Evolutionary conservation across 108 stramenopile genomes (phyloP), one percentile per base, ranked within the genome.

Genomic region (Discostella pseudostelligera): DNA sequence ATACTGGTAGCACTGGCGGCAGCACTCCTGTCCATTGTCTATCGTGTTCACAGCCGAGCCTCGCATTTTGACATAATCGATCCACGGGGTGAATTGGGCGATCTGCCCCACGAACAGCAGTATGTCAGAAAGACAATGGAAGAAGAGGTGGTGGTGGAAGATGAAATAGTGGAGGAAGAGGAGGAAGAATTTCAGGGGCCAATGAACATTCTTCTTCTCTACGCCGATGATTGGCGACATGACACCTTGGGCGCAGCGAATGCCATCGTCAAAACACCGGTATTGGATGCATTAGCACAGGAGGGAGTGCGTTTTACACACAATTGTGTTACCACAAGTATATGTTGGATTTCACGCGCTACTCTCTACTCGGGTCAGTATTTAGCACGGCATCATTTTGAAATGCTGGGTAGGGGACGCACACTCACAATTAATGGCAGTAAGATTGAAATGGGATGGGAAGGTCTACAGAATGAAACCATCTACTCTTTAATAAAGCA

Each of bases 311-410:
- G 79, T 17, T 88, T 88, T 43, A 81, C 83, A 10, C 56, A 83
- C 39, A 85, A 86, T 66, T 76, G 69, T 40, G 87, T 86, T n/a
- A 88, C 87, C 0, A 82, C 87, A 1, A 70, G 75, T 43, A 82
- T 88, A 25, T 88, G 87, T 50, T 86, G 84, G 87, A 53, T 84
- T 37, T 78, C 76, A 16, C 69, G 84, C 13, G 87, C 84, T 1
- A 86, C 80, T 12, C 50, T 88, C 17, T 83, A 81, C 26, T 72
- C 81, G 20, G 84, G 84, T 17, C 83, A 84, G 45, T 86, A 86
- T 44, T 68, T 81, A 13, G 65, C 78, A 16, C 72, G 81, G 8
- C 87, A 88, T 65, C 54, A 72, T 17, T 79, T 73, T 47, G 65
- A 70, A 64, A 79, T 73, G 70, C 42, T 81, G 19, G 76, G 72